phyloP scores from a whole-genome alignment of 2,329 filamentous ascomycete genomes.

The Claviceps arundinis region DNA sequence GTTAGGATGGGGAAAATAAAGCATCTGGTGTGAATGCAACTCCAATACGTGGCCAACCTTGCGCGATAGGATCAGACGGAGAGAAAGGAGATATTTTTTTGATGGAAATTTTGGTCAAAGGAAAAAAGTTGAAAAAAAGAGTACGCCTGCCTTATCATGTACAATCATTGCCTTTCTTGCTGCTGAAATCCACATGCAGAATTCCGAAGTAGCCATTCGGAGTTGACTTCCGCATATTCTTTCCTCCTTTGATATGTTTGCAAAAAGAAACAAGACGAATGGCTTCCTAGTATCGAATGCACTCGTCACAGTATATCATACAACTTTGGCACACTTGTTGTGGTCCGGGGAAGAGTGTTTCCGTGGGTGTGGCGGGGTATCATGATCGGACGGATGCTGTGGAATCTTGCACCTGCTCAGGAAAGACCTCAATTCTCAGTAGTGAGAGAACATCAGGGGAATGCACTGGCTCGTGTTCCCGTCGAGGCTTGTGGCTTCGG shows the following conservation, averaged over 20 bases:
- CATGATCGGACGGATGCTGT: background rate
- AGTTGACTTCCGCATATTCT: background rate
- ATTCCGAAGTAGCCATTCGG: background rate
- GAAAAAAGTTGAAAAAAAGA: background rate
- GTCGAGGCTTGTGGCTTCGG: constrained; percentile 21
- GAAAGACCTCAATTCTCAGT: constrained; percentile 22
- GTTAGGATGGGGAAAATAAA: background rate
- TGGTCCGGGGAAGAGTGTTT: background rate
- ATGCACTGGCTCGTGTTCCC: constrained; percentile 17
- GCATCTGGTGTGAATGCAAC: background rate
- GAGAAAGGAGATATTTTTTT: no score
- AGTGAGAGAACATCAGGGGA: constrained; percentile 18
- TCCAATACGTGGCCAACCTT: background rate
- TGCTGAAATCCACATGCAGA: background rate
- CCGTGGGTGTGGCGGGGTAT: background rate
- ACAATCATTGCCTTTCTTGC: background rate
- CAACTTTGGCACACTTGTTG: background rate
- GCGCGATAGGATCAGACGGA: background rate
- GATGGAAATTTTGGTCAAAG: no score
- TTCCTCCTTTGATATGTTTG: background rate
- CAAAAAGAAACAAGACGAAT: background rate
- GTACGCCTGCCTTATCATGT: no score
- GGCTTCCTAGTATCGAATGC: background rate
- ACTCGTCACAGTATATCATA: background rate
- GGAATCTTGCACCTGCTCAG: constrained; percentile 7